Percentiles rank a stretch among this genome's conserved stretches.
These are phyloP conservation scores for Avena atlantica DNA, from an alignment of 176 grass and related monocot species.

Conservation along the genomic window DNA sequence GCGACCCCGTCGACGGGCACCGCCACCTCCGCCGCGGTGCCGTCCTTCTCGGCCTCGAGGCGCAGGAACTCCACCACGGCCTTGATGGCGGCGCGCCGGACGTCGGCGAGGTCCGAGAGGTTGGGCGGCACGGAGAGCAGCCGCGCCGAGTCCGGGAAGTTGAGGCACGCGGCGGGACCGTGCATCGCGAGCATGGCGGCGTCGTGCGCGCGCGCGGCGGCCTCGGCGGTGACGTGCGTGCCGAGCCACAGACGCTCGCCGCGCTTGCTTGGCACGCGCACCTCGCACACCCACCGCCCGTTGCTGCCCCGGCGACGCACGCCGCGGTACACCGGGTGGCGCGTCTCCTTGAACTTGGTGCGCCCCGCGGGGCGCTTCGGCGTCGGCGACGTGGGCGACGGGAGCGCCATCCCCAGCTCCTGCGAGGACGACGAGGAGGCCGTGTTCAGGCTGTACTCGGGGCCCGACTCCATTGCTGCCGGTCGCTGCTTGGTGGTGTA, in stretches of 20 bases:
- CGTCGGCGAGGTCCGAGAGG: slow-evolving; percentile 37
- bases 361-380: slow-evolving; percentile 73
- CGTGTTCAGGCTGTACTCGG: background rate
- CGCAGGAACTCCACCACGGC: slow-evolving; percentile 52
- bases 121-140: slow-evolving; percentile 43
- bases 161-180: slow-evolving; percentile 41
- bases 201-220: slow-evolving; percentile 78
- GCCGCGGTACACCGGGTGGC: slow-evolving; percentile 82
- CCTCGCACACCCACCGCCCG: slow-evolving; percentile 80
- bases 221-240: slow-evolving; percentile 66
- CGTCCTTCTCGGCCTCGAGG: background rate
- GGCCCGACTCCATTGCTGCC: slow-evolving; percentile 32
- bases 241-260: slow-evolving; percentile 82
- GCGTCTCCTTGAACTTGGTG: slow-evolving; percentile 90
- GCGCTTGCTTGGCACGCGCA: slow-evolving; percentile 62
- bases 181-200: slow-evolving; percentile 53
- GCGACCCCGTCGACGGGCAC: slow-evolving; percentile 35
- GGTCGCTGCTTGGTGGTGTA: background rate
- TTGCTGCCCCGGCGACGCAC: slow-evolving; percentile 61
- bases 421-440: background rate
- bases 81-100: slow-evolving; percentile 53
- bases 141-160: slow-evolving; percentile 69
- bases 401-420: background rate
- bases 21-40: slow-evolving; percentile 42
- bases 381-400: background rate